Percentiles rank a stretch among this genome's conserved stretches.
phyloP scores from a whole-genome alignment of 1,139 yeast genomes.

The Pichia sorboxylosa region DNA sequence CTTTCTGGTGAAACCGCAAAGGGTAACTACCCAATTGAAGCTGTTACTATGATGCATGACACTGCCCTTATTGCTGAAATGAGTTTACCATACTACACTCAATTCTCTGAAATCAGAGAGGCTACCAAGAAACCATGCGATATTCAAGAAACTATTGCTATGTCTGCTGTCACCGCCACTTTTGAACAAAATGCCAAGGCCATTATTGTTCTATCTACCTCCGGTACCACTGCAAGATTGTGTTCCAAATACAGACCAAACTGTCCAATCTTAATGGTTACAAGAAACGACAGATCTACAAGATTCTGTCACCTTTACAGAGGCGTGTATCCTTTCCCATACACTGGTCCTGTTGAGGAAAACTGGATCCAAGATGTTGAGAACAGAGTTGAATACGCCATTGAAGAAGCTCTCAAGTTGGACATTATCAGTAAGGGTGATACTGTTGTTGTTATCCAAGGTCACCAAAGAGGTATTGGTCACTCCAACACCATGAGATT shows the following conservation, averaged over 20 bases:
- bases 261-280: constrained; percentile 95
- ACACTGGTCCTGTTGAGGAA: constrained; percentile 51
- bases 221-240: constrained; percentile 92
- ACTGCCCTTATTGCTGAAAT: constrained; percentile 94
- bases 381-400: constrained; percentile 88
- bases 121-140: constrained; percentile 83
- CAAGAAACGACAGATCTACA: constrained; percentile 88
- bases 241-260: constrained; percentile 96
- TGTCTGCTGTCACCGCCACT: constrained; percentile 92
- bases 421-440: constrained; percentile 85
- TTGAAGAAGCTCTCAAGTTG: constrained; percentile 76
- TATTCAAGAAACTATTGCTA: constrained; percentile 93
- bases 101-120: constrained; percentile 81
- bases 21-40: constrained; percentile 96
- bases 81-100: constrained; percentile 78
- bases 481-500: constrained; percentile 96
- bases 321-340: constrained; percentile 96
- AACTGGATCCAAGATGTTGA: constrained; percentile 98
- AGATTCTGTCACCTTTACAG: constrained; percentile 94
- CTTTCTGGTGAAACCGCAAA: constrained; percentile 99
- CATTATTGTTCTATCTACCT: constrained; percentile 87
- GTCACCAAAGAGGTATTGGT: constrained; percentile 98
- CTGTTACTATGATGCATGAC: constrained; percentile 98
- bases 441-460: constrained; percentile 89
- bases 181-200: constrained; percentile 97